These are phyloP conservation scores for Salix brachista DNA, from an alignment of 345 rosid species.

Conservation along the genomic window DNA sequence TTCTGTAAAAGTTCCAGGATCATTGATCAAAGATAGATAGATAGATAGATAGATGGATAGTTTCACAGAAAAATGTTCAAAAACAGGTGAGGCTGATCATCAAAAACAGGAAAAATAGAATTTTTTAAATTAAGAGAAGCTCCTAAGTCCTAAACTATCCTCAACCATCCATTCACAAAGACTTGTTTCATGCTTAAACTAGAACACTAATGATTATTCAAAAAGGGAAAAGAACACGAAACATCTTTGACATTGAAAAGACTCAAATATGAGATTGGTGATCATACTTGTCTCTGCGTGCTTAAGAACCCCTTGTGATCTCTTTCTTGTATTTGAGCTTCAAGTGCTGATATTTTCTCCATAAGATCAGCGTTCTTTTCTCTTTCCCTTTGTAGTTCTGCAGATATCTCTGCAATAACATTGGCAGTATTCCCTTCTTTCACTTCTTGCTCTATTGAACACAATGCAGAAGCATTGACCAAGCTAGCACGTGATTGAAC, in stretches of 20 bases:
- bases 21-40: neutral
- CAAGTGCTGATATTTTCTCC: conserved; percentile 52
- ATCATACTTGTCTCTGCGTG: conserved; percentile 27
- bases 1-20: neutral
- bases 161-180: too few species aligned
- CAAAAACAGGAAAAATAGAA: too few species aligned
- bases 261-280: neutral
- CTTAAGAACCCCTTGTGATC: conserved; percentile 18
- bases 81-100: too few species aligned
- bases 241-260: neutral
- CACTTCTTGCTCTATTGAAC: conserved; percentile 37
- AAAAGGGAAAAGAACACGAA: neutral
- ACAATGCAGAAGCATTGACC: conserved; percentile 42
- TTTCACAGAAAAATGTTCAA: too few species aligned
- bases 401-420: conserved; percentile 36
- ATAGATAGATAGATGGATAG: neutral
- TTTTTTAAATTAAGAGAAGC: too few species aligned
- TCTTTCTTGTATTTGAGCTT: conserved; percentile 40
- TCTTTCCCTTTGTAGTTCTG: conserved; percentile 45
- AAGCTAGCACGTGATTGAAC: conserved; percentile 36
- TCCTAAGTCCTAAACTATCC: too few species aligned
- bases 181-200: too few species aligned
- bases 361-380: conserved; percentile 44
- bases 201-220: neutral
- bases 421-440: conserved; percentile 26